phyloP scores from a whole-genome alignment of 1,139 yeast species.

The Hemisphaericaspora subhashii region DNA sequence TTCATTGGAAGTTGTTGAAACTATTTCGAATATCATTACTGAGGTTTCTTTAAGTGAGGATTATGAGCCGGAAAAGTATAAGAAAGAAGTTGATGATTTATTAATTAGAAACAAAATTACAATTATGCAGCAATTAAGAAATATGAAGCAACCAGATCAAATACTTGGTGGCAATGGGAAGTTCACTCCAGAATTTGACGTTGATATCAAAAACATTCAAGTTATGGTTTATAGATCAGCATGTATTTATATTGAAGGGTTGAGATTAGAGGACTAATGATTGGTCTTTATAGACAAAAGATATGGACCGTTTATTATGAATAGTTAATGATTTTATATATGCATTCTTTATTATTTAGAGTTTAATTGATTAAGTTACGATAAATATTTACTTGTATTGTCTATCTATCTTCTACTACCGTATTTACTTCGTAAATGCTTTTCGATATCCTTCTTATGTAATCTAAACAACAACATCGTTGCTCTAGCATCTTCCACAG shows the following conservation, averaged over 20 bases:
- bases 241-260: constrained; percentile 39
- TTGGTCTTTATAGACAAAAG: too few species aligned
- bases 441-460: constrained; percentile 62
- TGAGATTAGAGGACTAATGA: constrained; percentile 32
- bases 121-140: constrained; percentile 15
- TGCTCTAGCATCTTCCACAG: constrained; percentile 88
- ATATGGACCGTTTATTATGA: constrained; percentile 4
- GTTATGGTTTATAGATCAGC: constrained; percentile 43
- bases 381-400: background rate
- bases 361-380: background rate
- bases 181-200: constrained; percentile 16
- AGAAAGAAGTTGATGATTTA: constrained; percentile 16
- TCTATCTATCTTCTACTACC: background rate
- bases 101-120: constrained; percentile 15
- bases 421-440: constrained; percentile 12
- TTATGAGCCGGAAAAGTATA: constrained; percentile 22
- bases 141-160: constrained; percentile 18
- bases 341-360: constrained; percentile 3
- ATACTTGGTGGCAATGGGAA: constrained; percentile 15
- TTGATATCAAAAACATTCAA: constrained; percentile 27
- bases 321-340: background rate
- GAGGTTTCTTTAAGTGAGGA: constrained; percentile 21
- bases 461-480: constrained; percentile 76
- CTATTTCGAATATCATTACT: constrained; percentile 29
- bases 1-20: constrained; percentile 28